phyloP scores from a whole-genome alignment of 164 flowering plant species.

The Berberis vulgaris region DNA sequence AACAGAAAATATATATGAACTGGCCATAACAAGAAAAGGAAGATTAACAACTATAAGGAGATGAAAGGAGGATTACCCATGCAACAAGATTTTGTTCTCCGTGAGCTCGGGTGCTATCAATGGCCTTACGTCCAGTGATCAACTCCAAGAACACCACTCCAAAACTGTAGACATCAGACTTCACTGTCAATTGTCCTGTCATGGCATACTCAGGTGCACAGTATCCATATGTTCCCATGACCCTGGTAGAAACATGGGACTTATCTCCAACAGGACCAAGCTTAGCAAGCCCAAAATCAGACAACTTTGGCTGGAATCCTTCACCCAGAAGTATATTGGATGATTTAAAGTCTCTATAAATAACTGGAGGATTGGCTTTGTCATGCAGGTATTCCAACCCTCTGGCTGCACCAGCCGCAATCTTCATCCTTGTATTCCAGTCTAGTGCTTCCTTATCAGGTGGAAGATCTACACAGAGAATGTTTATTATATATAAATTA shows the following conservation, averaged over 20 bases:
- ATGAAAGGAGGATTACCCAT: conserved; percentile 44
- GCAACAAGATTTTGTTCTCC: conserved; percentile 93
- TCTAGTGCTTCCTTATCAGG: conserved; percentile 63
- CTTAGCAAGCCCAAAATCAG: conserved; percentile 91
- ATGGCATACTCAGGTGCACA: conserved; percentile 95
- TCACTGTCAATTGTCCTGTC: conserved; percentile 90
- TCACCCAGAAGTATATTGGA: conserved; percentile 87
- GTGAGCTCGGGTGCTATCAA: conserved; percentile 47
- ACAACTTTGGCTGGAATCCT: conserved; percentile 73
- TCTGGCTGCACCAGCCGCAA: conserved; percentile 91
- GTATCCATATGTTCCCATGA: conserved; percentile 93
- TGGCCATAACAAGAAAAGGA: too few species aligned
- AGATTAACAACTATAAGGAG: background rate
- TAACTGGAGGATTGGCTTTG: conserved; percentile 84
- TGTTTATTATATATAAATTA: background rate
- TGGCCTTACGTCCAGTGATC: conserved; percentile 88
- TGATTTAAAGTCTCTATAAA: conserved; percentile 77
- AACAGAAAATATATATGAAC: too few species aligned
- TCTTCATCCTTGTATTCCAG: conserved; percentile 92
- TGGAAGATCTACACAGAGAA: conserved; percentile 45
- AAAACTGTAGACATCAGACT: conserved; percentile 89
- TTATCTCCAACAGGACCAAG: conserved; percentile 90
- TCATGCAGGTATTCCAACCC: conserved; percentile 90
- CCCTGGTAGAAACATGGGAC: conserved; percentile 88
- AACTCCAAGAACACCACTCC: conserved; percentile 88